phyloP scores from a whole-genome alignment of 2,329 filamentous ascomycete genomes.

The Colletotrichum ledebouriae region DNA sequence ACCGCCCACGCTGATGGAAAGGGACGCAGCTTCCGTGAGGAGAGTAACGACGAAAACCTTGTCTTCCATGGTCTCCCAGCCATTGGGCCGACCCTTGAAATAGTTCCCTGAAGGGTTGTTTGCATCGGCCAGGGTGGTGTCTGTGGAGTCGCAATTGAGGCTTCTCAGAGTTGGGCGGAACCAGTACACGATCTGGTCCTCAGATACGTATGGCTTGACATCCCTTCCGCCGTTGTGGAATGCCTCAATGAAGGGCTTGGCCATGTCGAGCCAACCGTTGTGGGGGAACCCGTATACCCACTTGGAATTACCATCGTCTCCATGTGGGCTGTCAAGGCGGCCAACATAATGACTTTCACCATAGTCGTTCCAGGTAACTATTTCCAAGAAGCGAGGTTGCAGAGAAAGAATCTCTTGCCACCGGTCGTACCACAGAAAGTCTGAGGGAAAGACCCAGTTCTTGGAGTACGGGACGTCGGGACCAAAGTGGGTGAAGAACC shows the following conservation, averaged over 20 bases:
- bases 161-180: conserved; percentile 63
- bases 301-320: conserved; percentile 60
- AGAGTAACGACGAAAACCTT: conserved; percentile 66
- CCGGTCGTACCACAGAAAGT: conserved; percentile 69
- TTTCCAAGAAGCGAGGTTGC: conserved; percentile 62
- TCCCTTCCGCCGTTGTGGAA: conserved; percentile 61
- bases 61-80: conserved; percentile 63
- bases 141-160: conserved; percentile 64
- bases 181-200: conserved; percentile 69
- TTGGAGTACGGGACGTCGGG: conserved; percentile 60
- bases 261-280: conserved; percentile 66
- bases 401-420: conserved; percentile 63
- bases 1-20: conserved; percentile 61
- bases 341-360: conserved; percentile 69
- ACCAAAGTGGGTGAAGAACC: conserved; percentile 66
- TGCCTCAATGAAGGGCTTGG: conserved; percentile 65
- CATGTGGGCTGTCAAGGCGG: conserved; percentile 59
- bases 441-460: conserved; percentile 71
- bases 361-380: conserved; percentile 63
- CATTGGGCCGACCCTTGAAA: conserved; percentile 64
- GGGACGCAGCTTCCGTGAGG: conserved; percentile 58
- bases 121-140: conserved; percentile 60
- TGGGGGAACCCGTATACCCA: conserved; percentile 63
- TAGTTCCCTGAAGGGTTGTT: conserved; percentile 64
- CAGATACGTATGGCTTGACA: conserved; percentile 57